Base-by-base conservation (phyloP, 2,329 filamentous ascomycete species). In the Ambrosiella beaveri region DNA sequence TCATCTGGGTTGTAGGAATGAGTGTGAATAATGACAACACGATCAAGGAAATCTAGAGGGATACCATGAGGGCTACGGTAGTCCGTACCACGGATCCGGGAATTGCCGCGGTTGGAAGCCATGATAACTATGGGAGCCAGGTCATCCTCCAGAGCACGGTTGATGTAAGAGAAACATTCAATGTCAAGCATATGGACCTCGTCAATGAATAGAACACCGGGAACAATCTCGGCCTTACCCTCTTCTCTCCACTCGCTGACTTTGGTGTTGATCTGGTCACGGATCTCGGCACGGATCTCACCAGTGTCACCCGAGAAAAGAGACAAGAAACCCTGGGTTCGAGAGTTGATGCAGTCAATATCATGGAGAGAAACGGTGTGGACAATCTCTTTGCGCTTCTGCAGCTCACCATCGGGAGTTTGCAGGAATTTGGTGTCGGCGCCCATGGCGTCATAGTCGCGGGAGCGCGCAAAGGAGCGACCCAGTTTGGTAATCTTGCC, bases 161-260 rank as follows among this genome's bases (percentile, higher is more conserved):
- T 98, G 76, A 98, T 85, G 75, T 95, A 98, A 50, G 89, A 94
- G 75, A 95, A 98, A 75, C 91, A 97, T 71, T 98, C 93, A 63
- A 97, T 96, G 69, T 98, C 93, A 59, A 98, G 86, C 91, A 98
- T 97, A 76, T 98, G 93, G 4, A 98, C 91, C 74, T 98, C 93
- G 66, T 98, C 93, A 66, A 98, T 95, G 75, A 98, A 98, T 7
- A 98, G 75, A 7, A 98, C 93, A 51, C 93, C 93, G 0, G 93
- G 93, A 0, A 98, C 89, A 57, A 98, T 97, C 72, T 95, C 90
- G 2, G 93, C 93, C 71, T 98, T 98, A 73, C 93, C 93, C 72
- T 98, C 93, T 71, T 98, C 93, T 72, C 95, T 96, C 93, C 93
- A 98, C 72, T 98, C 93, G 53, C 85, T 90, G 1, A 98, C 90